Base-by-base conservation (phyloP, 2,329 filamentous ascomycete species). In the Stachybotrys echinatus region DNA sequence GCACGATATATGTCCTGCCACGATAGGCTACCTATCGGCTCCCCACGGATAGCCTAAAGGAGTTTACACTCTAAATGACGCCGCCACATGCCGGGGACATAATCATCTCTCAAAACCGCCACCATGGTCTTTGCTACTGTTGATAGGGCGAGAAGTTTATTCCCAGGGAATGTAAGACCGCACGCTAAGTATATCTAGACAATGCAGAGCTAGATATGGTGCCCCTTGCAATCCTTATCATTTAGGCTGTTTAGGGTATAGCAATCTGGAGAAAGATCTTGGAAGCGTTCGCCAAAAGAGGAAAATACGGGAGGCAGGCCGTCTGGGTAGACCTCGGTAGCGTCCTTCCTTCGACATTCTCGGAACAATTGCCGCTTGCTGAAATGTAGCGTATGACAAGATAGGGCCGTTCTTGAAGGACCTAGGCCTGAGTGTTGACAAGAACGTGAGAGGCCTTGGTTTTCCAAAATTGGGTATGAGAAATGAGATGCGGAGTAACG, bases 31-130 rank as follows among this genome's bases (percentile, higher is more conserved):
- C 12, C 39, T 20, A 42, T 14, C 19, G 12, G 39, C 12, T 42
- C 19, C 39, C 39, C 19, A 20, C 12, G 12, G 12, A 42, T 18
- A 17, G 39, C 12, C 39, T 18, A 42, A 42, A 42, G 39, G 12
- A 51, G 45, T 18, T 48, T 27, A 6, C 45, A 22, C 27, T 50
- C 52, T 12, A 54, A 20, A 27, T 22, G 44, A 3, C 45, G 49
- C 6, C 47, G 37, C 52, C 52, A 54, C 50, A 56, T 54, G 8
- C 52, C 50, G 7, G 50, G 44, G 5, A 56, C 42, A 20, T 53
- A 56, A 1, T 49, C 37, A n/a, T 54, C 45, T 7, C 45, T n/a
- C 4, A 48, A 5, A 10, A 53, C 7, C 3, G 10, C 21, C 5
- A 37, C 42, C 42, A 54, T 50, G 6, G 17, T 40, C 23, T 49